Conservation (phyloP, 148 eudicot genomes). For the Camellia sinensis region DNA sequence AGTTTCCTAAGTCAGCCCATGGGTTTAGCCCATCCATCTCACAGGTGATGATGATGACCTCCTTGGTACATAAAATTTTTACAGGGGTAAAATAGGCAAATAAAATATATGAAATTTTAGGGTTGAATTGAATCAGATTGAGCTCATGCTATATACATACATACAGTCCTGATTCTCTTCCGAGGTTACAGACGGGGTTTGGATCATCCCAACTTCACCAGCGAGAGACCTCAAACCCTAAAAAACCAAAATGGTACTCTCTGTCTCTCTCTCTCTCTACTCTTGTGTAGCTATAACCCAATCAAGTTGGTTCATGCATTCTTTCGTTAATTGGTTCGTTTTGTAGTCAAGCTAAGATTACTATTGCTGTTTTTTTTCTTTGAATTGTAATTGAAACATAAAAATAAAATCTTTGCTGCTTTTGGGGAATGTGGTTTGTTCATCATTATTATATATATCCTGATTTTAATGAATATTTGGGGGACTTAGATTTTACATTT, state of each 20-base stretch:
- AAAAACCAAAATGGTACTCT: background rate
- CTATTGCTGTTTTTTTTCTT: no score
- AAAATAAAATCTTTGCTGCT: background rate
- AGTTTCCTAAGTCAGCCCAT: no score
- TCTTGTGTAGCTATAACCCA: no score
- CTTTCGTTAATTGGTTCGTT: no score
- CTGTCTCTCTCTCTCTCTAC: background rate
- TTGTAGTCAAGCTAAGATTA: background rate
- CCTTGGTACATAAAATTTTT: no score
- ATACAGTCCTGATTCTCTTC: background rate
- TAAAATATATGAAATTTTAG: background rate
- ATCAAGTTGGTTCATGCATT: no score
- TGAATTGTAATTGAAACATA: background rate
- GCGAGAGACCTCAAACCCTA: background rate
- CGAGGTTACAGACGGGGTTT: background rate
- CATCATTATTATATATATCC: background rate
- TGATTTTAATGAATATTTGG: background rate
- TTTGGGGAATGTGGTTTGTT: background rate
- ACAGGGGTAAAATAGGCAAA: no score
- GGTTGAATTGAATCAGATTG: background rate
- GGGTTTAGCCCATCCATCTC: no score
- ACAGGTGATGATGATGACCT: no score
- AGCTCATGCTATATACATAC: background rate
- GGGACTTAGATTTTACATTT: background rate
- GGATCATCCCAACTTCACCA: background rate